A percentile compares a stretch with the other conserved stretches of the same genome.
Conservation (phyloP, 2,329 filamentous ascomycete species). For the Calonectria multiphialidica region DNA sequence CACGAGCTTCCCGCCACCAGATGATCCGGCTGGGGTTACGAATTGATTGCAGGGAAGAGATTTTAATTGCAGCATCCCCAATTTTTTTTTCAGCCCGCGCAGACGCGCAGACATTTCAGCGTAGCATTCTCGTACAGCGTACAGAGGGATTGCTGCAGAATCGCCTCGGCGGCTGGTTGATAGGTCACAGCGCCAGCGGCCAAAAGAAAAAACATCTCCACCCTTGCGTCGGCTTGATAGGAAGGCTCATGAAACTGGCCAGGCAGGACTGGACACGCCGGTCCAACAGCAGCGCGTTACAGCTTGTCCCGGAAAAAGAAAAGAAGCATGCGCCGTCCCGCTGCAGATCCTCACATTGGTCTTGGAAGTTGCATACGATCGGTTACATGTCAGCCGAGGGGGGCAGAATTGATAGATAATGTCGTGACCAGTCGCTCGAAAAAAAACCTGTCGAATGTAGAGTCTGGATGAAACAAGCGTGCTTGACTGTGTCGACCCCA, state of each 20-base stretch:
- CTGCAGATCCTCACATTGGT: constrained; percentile 1
- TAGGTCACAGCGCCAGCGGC: neutral
- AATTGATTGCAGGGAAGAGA: neutral
- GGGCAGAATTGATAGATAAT: constrained; percentile 5
- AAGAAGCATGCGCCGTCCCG: constrained; percentile 2
- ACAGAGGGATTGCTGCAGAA: neutral
- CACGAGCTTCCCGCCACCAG: neutral
- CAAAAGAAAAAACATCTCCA: neutral
- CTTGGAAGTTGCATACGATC: neutral
- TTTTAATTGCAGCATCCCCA: neutral
- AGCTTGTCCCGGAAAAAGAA: neutral
- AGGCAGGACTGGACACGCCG: neutral
- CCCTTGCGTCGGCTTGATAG: neutral
- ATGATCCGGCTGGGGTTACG: neutral
- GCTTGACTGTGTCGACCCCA: neutral
- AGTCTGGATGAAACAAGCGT: neutral
- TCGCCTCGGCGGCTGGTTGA: neutral
- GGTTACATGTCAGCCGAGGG: neutral
- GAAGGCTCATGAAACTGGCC: neutral
- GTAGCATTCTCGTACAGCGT: neutral
- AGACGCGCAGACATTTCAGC: neutral
- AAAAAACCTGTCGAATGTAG: neutral
- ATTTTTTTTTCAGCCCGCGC: neutral
- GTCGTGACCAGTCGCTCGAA: neutral
- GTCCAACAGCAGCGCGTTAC: neutral